These are phyloP conservation scores for Rhizopogon roseolus DNA, from an alignment of 768 basidiomycete species.

Conservation along the genomic window DNA sequence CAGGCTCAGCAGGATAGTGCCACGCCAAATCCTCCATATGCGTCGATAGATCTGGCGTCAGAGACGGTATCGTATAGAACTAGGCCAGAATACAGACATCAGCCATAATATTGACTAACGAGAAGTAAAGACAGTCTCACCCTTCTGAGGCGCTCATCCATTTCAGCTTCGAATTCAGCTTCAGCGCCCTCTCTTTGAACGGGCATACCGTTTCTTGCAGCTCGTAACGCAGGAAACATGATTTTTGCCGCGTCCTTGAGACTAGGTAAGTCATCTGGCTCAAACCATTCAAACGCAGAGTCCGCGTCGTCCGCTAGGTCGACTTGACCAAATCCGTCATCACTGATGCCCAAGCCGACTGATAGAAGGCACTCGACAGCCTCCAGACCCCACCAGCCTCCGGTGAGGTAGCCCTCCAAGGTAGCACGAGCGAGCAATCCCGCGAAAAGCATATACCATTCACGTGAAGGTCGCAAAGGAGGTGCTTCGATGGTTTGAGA, in stretches of 20 bases:
- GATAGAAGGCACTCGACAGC: conserved; percentile 69
- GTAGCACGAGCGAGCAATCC: conserved; percentile 79
- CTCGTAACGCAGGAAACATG: conserved; percentile 56
- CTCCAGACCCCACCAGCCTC: conserved; percentile 72
- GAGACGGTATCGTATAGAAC: conserved; percentile 74
- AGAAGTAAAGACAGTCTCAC: conserved; percentile 37
- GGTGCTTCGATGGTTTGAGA: conserved; percentile 33
- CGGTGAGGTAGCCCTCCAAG: conserved; percentile 79
- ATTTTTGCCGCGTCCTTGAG: conserved; percentile 61
- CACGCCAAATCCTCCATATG: conserved; percentile 71
- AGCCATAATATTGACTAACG: neutral
- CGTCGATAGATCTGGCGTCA: conserved; percentile 69
- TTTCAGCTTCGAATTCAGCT: conserved; percentile 69
- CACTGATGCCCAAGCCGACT: conserved; percentile 55
- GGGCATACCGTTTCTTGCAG: conserved; percentile 19
- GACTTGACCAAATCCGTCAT: conserved; percentile 15
- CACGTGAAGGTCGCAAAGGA: conserved; percentile 64
- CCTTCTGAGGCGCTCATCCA: conserved; percentile 64
- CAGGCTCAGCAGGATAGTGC: conserved; percentile 77
- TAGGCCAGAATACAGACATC: conserved; percentile 22
- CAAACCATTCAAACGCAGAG: conserved; percentile 49
- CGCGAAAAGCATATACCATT: conserved; percentile 79
- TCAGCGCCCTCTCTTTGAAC: conserved; percentile 47
- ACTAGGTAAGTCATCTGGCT: conserved; percentile 74
- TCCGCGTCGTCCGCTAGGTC: conserved; percentile 29